These are phyloP conservation scores for Apophysomyces variabilis DNA, from an alignment of 371 early-diverging fungal species.

Conservation along the genomic window DNA sequence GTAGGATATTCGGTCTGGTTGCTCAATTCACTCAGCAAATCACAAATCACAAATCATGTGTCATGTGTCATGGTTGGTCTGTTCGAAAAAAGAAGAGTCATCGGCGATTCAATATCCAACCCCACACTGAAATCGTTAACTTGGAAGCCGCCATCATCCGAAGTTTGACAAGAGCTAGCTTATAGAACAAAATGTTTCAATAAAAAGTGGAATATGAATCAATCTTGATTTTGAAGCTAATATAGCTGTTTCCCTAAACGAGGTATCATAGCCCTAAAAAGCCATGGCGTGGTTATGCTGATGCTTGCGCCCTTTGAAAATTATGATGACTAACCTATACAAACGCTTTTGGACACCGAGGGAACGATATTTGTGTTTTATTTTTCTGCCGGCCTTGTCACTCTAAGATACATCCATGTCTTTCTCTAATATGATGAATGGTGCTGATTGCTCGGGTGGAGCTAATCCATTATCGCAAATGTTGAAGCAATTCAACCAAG, in stretches of 20 bases:
- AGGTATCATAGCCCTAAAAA: neutral
- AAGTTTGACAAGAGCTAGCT: too few relatives aligned
- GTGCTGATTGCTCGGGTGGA: slow-evolving; percentile 60
- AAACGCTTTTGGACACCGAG: slow-evolving; percentile 3
- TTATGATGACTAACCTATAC: neutral
- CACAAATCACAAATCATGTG: too few relatives aligned
- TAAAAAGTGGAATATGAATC: too few relatives aligned
- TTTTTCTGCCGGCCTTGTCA: slow-evolving; percentile 1
- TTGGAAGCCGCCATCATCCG: too few relatives aligned
- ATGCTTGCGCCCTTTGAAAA: neutral
- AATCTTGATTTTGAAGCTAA: too few relatives aligned
- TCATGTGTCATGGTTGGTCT: too few relatives aligned
- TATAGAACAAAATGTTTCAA: too few relatives aligned
- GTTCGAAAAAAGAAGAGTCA: too few relatives aligned
- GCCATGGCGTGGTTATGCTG: neutral
- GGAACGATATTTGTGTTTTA: neutral
- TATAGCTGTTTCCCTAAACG: neutral
- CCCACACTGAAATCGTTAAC: too few relatives aligned
- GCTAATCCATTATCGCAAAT: slow-evolving; percentile 64
- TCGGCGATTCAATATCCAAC: too few relatives aligned
- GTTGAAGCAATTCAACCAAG: slow-evolving; percentile 59
- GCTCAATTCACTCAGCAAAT: too few relatives aligned
- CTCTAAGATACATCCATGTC: slow-evolving; percentile 9
- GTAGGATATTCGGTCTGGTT: too few relatives aligned
- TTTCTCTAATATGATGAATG: slow-evolving; percentile 19